Evolutionary conservation across 176 grass and related monocot genomes (phyloP), one percentile per base, ranked within the genome.

Genomic region (Coix lacrymajobi): DNA sequence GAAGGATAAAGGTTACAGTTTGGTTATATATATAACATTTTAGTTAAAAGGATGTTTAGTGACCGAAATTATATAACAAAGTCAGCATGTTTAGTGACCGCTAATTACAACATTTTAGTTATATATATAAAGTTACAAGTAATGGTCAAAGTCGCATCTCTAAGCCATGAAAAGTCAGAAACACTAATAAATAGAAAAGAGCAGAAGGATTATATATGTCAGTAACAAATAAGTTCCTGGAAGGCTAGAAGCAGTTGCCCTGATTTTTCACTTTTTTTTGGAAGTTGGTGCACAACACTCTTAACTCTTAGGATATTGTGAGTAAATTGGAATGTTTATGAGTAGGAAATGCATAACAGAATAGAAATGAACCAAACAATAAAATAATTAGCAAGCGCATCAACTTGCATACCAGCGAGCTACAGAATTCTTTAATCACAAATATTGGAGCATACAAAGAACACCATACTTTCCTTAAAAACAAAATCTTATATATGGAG

Each of bases 41-140:
- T n/a, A n/a, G n/a, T n/a, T n/a, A n/a, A n/a, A n/a, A n/a, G n/a
- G n/a, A 78, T 3, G 31, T 36, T 76, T 71, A 72, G 11, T 8
- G 22, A 78, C 36, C n/a, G n/a, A n/a, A n/a, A n/a, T n/a, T n/a
- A n/a, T n/a, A n/a, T n/a, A 58, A 14, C 0, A 77, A 38, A 77
- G 51, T 78, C 25, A 88, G 78, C 15, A 78, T 3, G 31, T 36
- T 76, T 71, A 72, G 11, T 8, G 22, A 78, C 36, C n/a, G n/a
- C n/a, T n/a, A n/a, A 66, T 67, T 16, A n/a, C 3, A n/a, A 24
- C 15, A 60, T 14, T 49, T 78, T 45, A 65, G 26, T 32, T 28
- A 43, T 40, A 2, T 28, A 43, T 40, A 2, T 20, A 44, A 31
- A 62, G 4, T 44, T 43, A 54, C 16, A 74, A 17, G 40, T 77